Evolutionary conservation across 2,329 filamentous ascomycete species (phyloP).

Genomic region (Dactylonectria estremocensis): DNA sequence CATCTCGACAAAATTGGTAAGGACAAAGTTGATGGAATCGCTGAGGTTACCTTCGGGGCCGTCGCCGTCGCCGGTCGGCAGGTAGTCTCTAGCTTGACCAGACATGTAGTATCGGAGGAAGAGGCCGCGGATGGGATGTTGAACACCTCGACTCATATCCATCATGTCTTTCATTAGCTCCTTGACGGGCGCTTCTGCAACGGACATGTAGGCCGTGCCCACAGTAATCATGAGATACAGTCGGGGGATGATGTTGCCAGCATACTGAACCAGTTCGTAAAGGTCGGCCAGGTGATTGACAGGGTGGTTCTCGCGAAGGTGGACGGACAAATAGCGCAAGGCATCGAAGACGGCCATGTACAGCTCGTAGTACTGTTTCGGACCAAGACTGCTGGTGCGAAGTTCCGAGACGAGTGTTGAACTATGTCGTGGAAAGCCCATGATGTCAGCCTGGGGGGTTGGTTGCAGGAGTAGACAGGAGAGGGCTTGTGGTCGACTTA

Average conservation of each 20-base stretch:
- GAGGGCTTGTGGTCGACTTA: constrained; percentile 63
- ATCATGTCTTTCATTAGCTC: constrained; percentile 99
- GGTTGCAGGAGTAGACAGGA: constrained; percentile 30
- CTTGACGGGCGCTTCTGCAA: constrained; percentile 98
- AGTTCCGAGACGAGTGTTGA: constrained; percentile 99
- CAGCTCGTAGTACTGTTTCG: constrained; percentile 99
- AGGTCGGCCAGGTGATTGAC: constrained; percentile 98
- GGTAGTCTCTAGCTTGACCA: constrained; percentile 90
- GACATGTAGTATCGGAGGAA: constrained; percentile 97
- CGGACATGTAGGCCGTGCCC: constrained; percentile 98
- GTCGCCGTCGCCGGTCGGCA: constrained; percentile 86
- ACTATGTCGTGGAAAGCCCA: constrained; percentile 64
- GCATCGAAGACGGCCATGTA: constrained; percentile 99
- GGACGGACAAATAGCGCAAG: constrained; percentile 94
- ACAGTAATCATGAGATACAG: constrained; percentile 99
- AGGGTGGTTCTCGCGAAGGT: constrained; percentile 96
- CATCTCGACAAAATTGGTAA: constrained; percentile 99
- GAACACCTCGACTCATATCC: constrained; percentile 99
- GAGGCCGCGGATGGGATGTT: constrained; percentile 94
- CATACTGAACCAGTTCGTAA: constrained; percentile 98
- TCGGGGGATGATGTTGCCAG: constrained; percentile 95
- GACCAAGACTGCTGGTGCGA: constrained; percentile 95
- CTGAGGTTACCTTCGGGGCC: constrained; percentile 96
- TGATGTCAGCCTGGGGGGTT: constrained; percentile 23
- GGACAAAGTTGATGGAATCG: constrained; percentile 97